Evolutionary conservation across 441 rosid species (phyloP).

Genomic region (Biscutella laevigata): DNA sequence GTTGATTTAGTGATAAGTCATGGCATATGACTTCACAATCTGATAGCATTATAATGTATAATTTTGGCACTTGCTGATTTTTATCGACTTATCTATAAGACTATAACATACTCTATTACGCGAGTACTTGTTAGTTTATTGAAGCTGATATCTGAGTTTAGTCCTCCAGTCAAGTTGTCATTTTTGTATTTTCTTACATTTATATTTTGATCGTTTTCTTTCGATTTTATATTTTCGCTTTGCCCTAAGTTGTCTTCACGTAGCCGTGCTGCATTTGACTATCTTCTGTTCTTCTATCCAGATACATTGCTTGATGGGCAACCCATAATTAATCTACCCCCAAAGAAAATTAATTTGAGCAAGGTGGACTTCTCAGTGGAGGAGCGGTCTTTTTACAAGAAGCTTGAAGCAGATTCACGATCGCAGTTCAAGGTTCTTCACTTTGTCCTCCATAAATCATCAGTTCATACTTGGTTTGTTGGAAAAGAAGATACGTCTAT

Average conservation of each 20-base stretch:
- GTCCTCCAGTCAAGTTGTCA: not conserved
- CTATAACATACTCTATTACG: not conserved
- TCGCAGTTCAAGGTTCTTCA: conserved; percentile 67
- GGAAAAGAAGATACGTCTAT: not conserved
- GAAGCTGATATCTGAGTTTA: not conserved
- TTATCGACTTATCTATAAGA: not conserved
- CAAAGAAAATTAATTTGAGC: conserved; percentile 50
- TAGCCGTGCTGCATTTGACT: too few relatives aligned
- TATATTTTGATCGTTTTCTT: too few relatives aligned
- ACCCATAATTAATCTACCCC: conserved; percentile 79
- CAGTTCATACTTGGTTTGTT: conserved; percentile 6
- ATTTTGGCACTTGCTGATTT: not conserved
- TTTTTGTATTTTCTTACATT: too few relatives aligned
- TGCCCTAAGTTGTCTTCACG: too few relatives aligned
- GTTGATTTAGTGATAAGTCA: conserved; percentile 4
- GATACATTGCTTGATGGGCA: conserved; percentile 81
- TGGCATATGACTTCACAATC: not conserved
- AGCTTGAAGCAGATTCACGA: conserved; percentile 76
- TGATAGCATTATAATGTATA: not conserved
- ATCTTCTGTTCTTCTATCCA: conserved; percentile 27
- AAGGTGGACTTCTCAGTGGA: conserved; percentile 71
- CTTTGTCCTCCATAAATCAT: conserved; percentile 4
- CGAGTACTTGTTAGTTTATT: not conserved
- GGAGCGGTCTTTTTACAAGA: conserved; percentile 77
- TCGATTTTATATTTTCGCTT: too few relatives aligned